Percentiles rank a stretch among this genome's conserved stretches.
These are phyloP conservation scores for Lentinula sp. DNA, from an alignment of 768 basidiomycete species.

Conservation along the genomic window DNA sequence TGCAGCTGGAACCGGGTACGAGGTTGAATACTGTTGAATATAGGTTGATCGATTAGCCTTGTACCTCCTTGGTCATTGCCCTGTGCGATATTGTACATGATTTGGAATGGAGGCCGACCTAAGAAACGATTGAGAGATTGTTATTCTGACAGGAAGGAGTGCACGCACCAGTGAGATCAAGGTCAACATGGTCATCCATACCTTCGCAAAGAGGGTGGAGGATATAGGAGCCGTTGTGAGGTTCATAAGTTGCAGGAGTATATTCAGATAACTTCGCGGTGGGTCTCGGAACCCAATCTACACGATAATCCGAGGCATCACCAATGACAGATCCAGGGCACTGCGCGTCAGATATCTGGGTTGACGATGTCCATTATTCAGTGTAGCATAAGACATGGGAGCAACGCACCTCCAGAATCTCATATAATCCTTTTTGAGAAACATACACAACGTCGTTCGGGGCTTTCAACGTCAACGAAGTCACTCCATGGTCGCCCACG, in stretches of 20 bases:
- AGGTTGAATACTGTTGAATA: slow-evolving; percentile 80
- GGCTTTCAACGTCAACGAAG: slow-evolving; percentile 36
- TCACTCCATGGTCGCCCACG: slow-evolving; percentile 35
- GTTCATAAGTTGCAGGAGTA: slow-evolving; percentile 49
- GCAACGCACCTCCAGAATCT: slow-evolving; percentile 56
- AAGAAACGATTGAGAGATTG: neutral
- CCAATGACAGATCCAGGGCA: slow-evolving; percentile 71
- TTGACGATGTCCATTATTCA: slow-evolving; percentile 12
- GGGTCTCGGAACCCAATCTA: slow-evolving; percentile 80
- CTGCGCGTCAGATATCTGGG: slow-evolving; percentile 76
- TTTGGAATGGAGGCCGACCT: slow-evolving; percentile 92
- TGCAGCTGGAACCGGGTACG: slow-evolving; percentile 77
- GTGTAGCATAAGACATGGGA: neutral
- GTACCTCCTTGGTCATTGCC: slow-evolving; percentile 64
- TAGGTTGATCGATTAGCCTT: slow-evolving; percentile 67
- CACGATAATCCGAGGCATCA: slow-evolving; percentile 57
- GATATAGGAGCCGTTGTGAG: slow-evolving; percentile 69
- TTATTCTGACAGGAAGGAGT: neutral
- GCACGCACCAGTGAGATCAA: slow-evolving; percentile 67
- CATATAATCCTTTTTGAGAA: slow-evolving; percentile 70
- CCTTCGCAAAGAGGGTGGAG: slow-evolving; percentile 80
- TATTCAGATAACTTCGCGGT: slow-evolving; percentile 60
- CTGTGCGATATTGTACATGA: slow-evolving; percentile 82
- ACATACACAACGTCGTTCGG: slow-evolving; percentile 73
- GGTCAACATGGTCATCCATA: slow-evolving; percentile 71